Base-by-base conservation (phyloP, 2,329 filamentous ascomycete species). In the Zymoseptoria crescenta region DNA sequence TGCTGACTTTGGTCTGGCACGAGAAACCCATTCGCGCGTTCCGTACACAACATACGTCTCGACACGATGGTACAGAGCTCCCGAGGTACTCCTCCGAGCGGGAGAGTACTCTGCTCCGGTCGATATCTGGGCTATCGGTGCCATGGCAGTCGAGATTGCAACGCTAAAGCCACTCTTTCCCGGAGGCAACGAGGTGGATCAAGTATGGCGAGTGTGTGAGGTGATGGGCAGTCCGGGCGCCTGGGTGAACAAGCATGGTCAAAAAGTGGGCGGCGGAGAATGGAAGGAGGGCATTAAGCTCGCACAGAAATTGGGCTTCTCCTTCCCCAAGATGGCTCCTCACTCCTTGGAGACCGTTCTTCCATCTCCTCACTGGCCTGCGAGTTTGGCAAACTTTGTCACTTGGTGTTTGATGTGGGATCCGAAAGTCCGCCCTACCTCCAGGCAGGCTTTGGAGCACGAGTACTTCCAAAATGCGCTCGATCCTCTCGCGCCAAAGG, bases 401-500 rank as follows among this genome's bases (percentile, higher is more conserved):
- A 99, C 94, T 16, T 96, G 91, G 91, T 99, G 94, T 75, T 76
- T 99, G 65, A 94, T 97, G 89, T 99, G 94, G 94, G 94, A 99
- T 74, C 94, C 94, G 9, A 95, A 92, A 78, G 86, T 80, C 70
- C 84, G 94, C 61, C 94, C 94, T 51, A 97, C 92, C 3, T 96
- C 93, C 1, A 86, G 88, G 0, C 92, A 99, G 74, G 93, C 94
- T n/a, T 78, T 99, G 65, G 88, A 89, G 48, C 94, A 99, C 73
- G 93, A 96, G 67, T 99, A 95, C 75, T 99, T 99, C 69, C 75
- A 82, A 35, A 94, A 97, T 76, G 94, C 94, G 1, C 85, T 95
- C 55, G 94, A 99, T 73, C 94, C 94, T 13, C 77, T 96, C 56
- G 81, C 92, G 57, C 91, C 93, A n/a, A 96, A 92, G 78, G 94